Evolutionary conservation across 1,139 yeast genomes (phyloP), one percentile per base, ranked within the genome.

Genomic region (Suhomyces bokatorum): DNA sequence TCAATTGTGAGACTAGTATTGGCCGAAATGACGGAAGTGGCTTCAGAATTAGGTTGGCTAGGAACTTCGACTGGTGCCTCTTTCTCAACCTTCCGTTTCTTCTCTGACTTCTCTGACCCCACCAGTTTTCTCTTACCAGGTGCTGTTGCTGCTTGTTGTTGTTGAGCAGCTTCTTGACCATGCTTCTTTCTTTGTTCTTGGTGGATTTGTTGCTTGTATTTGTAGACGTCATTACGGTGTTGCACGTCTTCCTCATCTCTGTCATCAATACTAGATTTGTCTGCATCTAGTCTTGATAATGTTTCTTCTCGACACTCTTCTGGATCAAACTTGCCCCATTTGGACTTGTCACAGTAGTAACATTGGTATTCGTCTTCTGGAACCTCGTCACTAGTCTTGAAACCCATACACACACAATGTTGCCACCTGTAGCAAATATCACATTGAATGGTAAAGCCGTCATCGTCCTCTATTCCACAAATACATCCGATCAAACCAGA

Each of bases 371-470:
- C 77, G 44, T 82, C 83, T 50, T 88, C 96, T 0, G 97, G 97
- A 0, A 85, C 95, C 46, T 85, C 83, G 29, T 80, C 86, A 47
- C 79, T 83, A 39, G 85, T 78, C 42, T 73, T 75, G 52, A 86
- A 87, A 8, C 87, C 87, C 80, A 88, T 89, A 66, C 98, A 91
- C 20, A 81, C 74, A 37, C 95, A 91, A 67, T 91, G 98, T 61
- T 90, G 97, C 97, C 97, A 91, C 50, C 96, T 80, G 64, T 80
- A 85, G 63, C 98, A 91, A 38, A 81, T 77, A 61, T 90, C 97
- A 68, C 98, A 91, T 63, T 90, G 97, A 49, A 91, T 87, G 1
- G 97, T 90, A 62, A 88, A 89, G 1, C 97, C 97, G 60, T 91
- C 98, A 63, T 91, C 98, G 52, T 91, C 96, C 46, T 84, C 89